These are phyloP conservation scores for Aspergillus texensis DNA, from an alignment of 2,329 filamentous ascomycete species.

Conservation along the genomic window DNA sequence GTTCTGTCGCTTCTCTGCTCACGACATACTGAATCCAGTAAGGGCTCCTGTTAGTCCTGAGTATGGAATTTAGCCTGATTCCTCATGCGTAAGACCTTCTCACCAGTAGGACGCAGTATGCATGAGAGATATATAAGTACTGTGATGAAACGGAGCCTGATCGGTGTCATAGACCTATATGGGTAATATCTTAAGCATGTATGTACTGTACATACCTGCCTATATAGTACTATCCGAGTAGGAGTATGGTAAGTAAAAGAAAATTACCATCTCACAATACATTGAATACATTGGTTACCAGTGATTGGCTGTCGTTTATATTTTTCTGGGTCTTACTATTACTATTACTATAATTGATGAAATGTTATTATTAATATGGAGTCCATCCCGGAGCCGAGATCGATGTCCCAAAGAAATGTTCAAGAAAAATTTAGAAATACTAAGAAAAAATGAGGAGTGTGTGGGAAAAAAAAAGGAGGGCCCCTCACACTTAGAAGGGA, in stretches of 20 bases:
- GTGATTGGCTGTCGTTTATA: background rate
- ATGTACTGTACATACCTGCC: background rate
- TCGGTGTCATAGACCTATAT: background rate
- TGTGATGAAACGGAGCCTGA: background rate
- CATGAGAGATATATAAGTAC: background rate
- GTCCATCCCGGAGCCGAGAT: background rate
- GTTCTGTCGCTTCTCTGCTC: background rate
- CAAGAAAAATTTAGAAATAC: background rate
- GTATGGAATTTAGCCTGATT: background rate
- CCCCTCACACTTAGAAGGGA: background rate
- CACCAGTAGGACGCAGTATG: background rate
- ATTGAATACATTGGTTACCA: background rate
- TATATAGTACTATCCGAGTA: too few species aligned
- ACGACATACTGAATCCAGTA: background rate
- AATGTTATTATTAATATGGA: background rate
- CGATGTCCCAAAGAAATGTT: background rate
- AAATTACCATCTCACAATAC: background rate
- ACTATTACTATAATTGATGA: background rate
- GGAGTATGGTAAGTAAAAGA: background rate
- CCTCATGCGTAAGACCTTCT: background rate
- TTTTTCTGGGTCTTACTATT: background rate
- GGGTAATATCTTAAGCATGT: background rate
- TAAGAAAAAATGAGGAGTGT: background rate
- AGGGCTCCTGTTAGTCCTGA: background rate
- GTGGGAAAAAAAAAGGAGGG: constrained; percentile 1